Evolutionary conservation across 1,284 basidiomycete genomes (phyloP), one percentile per base, ranked within the genome.

Genomic region (Rhodotorula sp.): DNA sequence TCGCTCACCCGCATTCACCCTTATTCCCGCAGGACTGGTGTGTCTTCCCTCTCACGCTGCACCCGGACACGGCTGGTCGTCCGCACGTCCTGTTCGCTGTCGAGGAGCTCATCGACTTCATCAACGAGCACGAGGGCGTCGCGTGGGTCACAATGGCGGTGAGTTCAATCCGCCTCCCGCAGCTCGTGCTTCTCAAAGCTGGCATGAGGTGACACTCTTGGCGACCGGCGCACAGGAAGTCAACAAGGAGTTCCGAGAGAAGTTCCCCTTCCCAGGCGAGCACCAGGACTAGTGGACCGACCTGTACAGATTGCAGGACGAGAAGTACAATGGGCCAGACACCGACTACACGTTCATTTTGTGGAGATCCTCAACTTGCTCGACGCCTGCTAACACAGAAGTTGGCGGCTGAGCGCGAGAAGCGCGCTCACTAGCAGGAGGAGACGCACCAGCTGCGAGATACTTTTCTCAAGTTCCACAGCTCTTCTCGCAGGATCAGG

Each of bases 61-160:
- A 89, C 76, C 89, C 89, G 0, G 89, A 91, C 71, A 88, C 89
- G n/a, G 87, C 87, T 75, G 87, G 87, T 85, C 82, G 84, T 16
- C 83, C 83, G 30, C 82, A 85, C 79, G 87, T 90, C n/a, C 80
- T 89, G 13, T 81, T 89, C 62, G 90, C 90, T 87, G 85, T 91
- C 84, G 88, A 90, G 78, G 54, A 62, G 46, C 37, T 69, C 30
- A 69, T 69, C 55, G 67, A 69, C 44, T 69, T 31, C 30, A 34
- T 69, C 50, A 53, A 69, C 16, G 53, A 44, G 16, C 53, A 62
- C 55, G 85, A 86, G 37, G 85, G 86, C 62, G 85, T 91, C 3
- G 84, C 88, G 67, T 91, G 88, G 87, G 87, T 88, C 24, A 86
- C 87, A 26, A 86, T 90, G 86, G 83, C 85, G 67, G 85, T 88